Evolutionary conservation across 495 filamentous ascomycete species (phyloP), one percentile per base, ranked within the genome.

Genomic region (Penicillium coffeae): DNA sequence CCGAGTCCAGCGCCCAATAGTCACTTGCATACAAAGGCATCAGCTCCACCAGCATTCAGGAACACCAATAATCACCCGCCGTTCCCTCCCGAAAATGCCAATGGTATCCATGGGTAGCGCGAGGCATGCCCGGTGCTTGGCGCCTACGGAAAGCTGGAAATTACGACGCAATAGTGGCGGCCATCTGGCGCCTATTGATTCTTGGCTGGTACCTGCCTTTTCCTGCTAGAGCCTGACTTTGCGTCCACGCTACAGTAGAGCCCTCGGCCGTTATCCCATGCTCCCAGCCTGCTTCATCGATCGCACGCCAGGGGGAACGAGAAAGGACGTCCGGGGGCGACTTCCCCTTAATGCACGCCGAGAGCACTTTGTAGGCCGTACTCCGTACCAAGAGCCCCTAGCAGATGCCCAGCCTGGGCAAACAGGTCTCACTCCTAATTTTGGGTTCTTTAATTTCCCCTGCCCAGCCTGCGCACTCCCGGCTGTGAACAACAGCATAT

Each of bases 101-200:
- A 18, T 38, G 40, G 57, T 60, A 58, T 60, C 56, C 59, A 59
- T 56, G 59, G 59, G 47, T 54, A 54, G 48, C 18, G 18, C 2
- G 35, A 32, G 22, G 20, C 3, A 36, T 48, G 6, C 10, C 10
- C n/a, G 20, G 18, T 32, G 10, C 16, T 16, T 7, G 25, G 21
- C 5, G 12, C 21, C 13, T 35, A 32, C 16, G 30, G 8, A 21
- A 25, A 10, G 10, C 21, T 22, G 21, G 39, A 42, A 42, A 42
- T 42, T 42, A 27, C 5, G 10, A 25, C 25, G 25, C 10, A 27
- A 13, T 20, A 16, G 30, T 5, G 14, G 22, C 22, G 9, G 15
- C 8, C n/a, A 10, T 22, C n/a, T 21, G 6, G 10, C 18, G 22
- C 13, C 32, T 44, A 27, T 25, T 38, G 33, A 36, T 37, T 36